A percentile compares a stretch with the other conserved stretches of the same genome.
Evolutionary conservation across 176 grass and related monocot genomes (phyloP).

Genomic region (Phyllostachys edulis): DNA sequence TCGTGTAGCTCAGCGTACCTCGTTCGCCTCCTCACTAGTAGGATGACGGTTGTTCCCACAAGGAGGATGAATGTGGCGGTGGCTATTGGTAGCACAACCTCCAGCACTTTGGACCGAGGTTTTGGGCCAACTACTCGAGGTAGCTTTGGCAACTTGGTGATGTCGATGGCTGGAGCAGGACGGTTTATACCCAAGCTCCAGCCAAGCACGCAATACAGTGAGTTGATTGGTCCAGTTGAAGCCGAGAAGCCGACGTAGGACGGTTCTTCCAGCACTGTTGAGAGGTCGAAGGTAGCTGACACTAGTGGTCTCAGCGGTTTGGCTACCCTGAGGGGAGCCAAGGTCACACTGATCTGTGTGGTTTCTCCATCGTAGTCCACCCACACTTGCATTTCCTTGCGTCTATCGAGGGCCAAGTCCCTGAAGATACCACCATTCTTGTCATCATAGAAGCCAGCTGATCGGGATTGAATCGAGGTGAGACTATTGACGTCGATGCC

Average conservation of each 20-base stretch:
- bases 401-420: constrained; percentile 3
- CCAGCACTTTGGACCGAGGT: background rate
- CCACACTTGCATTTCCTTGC: constrained; percentile 36
- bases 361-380: constrained; percentile 21
- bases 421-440: background rate
- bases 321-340: background rate
- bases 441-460: constrained; percentile 25
- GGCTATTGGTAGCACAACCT: background rate
- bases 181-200: constrained; percentile 37
- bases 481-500: constrained; percentile 15
- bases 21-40: background rate
- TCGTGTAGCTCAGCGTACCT: constrained; percentile 18
- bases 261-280: constrained; percentile 11
- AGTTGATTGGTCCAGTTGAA: constrained; percentile 23
- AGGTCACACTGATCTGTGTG: constrained; percentile 12
- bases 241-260: constrained; percentile 34
- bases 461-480: background rate
- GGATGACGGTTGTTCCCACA: background rate
- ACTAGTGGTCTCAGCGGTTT: background rate
- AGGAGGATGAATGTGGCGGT: background rate
- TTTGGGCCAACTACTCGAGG: background rate
- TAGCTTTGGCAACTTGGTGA: background rate
- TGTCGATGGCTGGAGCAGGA: constrained; percentile 4
- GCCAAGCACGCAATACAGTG: constrained; percentile 17
- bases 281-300: background rate